Conservation (phyloP, 148 eudicot species). For the Bassia scoparia region DNA sequence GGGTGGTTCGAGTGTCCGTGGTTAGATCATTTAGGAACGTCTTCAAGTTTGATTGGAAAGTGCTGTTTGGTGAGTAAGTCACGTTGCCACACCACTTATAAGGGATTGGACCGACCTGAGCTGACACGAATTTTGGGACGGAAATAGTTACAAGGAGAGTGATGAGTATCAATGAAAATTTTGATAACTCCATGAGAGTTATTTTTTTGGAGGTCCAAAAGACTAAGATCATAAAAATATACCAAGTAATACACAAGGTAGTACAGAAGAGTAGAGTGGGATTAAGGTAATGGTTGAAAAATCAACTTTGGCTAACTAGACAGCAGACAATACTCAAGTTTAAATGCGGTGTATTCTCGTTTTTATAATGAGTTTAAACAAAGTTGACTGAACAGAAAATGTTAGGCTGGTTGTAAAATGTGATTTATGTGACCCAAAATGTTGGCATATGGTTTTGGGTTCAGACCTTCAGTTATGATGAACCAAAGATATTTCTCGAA, state of each 20-base stretch:
- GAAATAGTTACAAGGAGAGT: not conserved
- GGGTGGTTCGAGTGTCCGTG: slow-evolving; percentile 7
- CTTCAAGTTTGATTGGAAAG: slow-evolving; percentile 24
- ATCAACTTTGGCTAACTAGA: not conserved
- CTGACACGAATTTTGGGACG: not conserved
- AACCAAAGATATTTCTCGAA: too few species aligned
- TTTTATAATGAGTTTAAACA: not conserved
- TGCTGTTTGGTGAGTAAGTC: slow-evolving; percentile 18
- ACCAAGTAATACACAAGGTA: not conserved
- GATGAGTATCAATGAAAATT: not conserved
- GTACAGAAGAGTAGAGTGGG: not conserved
- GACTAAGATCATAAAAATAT: not conserved
- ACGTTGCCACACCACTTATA: not conserved
- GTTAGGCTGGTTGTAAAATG: not conserved
- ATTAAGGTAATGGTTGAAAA: too few species aligned
- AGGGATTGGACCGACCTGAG: not conserved
- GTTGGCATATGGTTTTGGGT: too few species aligned
- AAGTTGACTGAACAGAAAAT: not conserved
- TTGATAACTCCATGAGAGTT: slow-evolving; percentile 3
- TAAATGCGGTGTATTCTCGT: too few species aligned
- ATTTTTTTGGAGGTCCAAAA: not conserved
- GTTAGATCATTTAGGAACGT: slow-evolving; percentile 7
- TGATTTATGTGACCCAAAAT: too few species aligned
- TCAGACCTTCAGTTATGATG: too few species aligned
- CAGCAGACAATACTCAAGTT: too few species aligned